These are phyloP conservation scores for Gossypium ekmanianum DNA, from an alignment of 345 rosid genomes.

Conservation along the genomic window DNA sequence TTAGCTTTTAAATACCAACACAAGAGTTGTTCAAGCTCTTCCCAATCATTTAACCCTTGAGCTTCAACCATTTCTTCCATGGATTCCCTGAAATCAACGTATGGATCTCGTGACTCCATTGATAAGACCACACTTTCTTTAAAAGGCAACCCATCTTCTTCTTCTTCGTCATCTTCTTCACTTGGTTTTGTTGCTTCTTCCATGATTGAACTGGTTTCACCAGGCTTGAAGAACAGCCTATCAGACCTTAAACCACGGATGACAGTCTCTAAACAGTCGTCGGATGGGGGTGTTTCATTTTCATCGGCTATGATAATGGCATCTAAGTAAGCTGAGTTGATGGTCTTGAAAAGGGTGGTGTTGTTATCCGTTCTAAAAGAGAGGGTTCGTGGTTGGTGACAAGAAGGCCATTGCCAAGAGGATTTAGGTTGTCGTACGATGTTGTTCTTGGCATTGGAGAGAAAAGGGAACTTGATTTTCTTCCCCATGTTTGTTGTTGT, in stretches of 20 bases:
- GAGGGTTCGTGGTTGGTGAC: slow-evolving; percentile 70
- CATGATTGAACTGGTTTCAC: slow-evolving; percentile 60
- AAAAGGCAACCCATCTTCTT: slow-evolving; percentile 20
- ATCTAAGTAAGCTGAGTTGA: slow-evolving; percentile 38
- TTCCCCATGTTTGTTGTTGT: slow-evolving; percentile 21
- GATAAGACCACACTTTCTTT: slow-evolving; percentile 48
- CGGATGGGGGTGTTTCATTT: slow-evolving; percentile 21
- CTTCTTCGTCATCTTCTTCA: background rate
- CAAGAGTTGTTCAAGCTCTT: slow-evolving; percentile 60
- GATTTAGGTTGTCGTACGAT: slow-evolving; percentile 12
- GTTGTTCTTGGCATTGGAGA: slow-evolving; percentile 30
- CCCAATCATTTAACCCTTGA: slow-evolving; percentile 60
- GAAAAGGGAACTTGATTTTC: slow-evolving; percentile 65
- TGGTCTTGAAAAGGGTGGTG: slow-evolving; percentile 30
- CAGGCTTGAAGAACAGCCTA: slow-evolving; percentile 70
- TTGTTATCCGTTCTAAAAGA: slow-evolving; percentile 46
- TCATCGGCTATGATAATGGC: slow-evolving; percentile 8
- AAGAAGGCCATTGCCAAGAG: slow-evolving; percentile 85
- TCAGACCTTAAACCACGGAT: slow-evolving; percentile 49
- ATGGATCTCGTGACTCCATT: slow-evolving; percentile 77
- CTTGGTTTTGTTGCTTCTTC: slow-evolving; percentile 29
- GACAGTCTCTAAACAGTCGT: slow-evolving; percentile 44
- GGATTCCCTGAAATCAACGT: slow-evolving; percentile 67
- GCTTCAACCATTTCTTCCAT: slow-evolving; percentile 96
- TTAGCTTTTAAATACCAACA: slow-evolving; percentile 65